Conservation (phyloP, 2,329 filamentous ascomycete genomes). For the Ceratocystis diversiconidia region DNA sequence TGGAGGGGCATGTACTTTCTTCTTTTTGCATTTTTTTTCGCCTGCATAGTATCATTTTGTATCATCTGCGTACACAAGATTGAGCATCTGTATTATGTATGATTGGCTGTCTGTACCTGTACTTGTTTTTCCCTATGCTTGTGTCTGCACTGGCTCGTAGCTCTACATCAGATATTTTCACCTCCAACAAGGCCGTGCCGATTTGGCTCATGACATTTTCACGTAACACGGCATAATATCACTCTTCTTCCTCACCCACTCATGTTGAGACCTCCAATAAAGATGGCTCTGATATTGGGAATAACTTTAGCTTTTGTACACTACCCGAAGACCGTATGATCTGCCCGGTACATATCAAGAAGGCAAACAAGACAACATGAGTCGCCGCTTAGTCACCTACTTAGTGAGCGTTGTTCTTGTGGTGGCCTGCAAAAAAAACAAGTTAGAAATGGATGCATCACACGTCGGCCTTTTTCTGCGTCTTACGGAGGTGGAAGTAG, state of each 20-base stretch:
- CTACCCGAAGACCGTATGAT: constrained; percentile 14
- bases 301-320: constrained; percentile 18
- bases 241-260: neutral
- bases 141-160: too few species aligned
- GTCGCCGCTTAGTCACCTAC: constrained; percentile 15
- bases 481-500: constrained; percentile 98
- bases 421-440: constrained; percentile 55
- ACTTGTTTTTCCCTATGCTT: too few species aligned
- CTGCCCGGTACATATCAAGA: constrained; percentile 13
- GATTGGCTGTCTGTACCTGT: too few species aligned
- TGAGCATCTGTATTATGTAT: too few species aligned
- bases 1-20: too few species aligned
- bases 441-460: constrained; percentile 13
- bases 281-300: constrained; percentile 3
- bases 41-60: neutral
- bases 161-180: too few species aligned
- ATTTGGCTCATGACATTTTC: too few species aligned
- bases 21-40: neutral
- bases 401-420: constrained; percentile 99
- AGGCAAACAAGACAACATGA: neutral
- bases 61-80: neutral
- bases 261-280: neutral
- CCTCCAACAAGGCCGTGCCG: too few species aligned
- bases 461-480: too few species aligned
- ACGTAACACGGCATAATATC: too few species aligned